phyloP scores from a whole-genome alignment of 179 eudicot genomes.

The Sideroxylon spinosum region DNA sequence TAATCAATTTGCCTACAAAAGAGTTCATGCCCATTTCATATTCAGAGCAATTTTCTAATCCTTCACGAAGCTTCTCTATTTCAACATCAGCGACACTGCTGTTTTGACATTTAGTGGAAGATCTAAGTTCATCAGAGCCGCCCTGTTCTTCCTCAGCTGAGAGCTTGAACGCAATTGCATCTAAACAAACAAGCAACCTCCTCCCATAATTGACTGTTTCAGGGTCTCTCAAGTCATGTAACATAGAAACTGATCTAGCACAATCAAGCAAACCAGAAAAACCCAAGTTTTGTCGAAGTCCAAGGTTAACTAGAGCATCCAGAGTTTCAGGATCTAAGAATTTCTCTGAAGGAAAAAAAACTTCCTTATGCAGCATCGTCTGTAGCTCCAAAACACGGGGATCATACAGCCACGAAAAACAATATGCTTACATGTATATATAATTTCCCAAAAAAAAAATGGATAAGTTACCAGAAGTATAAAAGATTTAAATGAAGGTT shows the following conservation, averaged over 20 bases:
- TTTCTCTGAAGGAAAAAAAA: constrained; percentile 75
- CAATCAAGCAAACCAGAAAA: constrained; percentile 81
- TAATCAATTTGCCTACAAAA: constrained; percentile 41
- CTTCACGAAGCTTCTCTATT: constrained; percentile 25
- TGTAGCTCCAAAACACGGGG: constrained; percentile 81
- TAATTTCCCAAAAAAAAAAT: neutral
- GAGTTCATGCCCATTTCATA: constrained; percentile 44
- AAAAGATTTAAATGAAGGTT: neutral
- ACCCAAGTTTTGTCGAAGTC: constrained; percentile 66
- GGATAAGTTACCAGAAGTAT: neutral
- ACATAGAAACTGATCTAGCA: constrained; percentile 80
- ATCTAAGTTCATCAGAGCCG: constrained; percentile 19
- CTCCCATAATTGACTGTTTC: constrained; percentile 50
- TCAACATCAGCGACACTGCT: constrained; percentile 22
- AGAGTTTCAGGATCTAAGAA: constrained; percentile 71
- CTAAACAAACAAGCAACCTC: constrained; percentile 71
- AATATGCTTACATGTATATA: neutral
- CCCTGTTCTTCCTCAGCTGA: constrained; percentile 36
- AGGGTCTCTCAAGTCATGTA: constrained; percentile 57
- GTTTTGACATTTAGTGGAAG: constrained; percentile 20
- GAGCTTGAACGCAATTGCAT: constrained; percentile 59
- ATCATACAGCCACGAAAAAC: constrained; percentile 74
- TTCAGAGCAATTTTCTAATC: constrained; percentile 21
- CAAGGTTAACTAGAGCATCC: constrained; percentile 64
- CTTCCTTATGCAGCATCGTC: constrained; percentile 58